Conservation (phyloP, 2,329 filamentous ascomycete species). For the Penicillium olsonii region DNA sequence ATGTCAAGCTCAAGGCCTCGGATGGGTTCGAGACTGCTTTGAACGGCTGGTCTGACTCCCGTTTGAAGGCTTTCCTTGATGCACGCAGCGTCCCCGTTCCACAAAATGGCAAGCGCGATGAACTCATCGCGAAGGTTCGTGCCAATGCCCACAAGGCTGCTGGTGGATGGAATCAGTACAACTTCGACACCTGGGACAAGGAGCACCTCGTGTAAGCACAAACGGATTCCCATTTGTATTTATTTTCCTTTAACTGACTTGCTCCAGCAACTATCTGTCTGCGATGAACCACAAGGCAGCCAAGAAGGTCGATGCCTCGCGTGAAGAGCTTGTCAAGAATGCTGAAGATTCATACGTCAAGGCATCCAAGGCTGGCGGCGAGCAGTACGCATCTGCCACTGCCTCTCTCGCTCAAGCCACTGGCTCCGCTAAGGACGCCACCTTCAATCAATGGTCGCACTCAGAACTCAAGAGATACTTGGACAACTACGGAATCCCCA, state of each 20-base stretch:
- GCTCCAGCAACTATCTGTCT: constrained; percentile 49
- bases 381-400: constrained; percentile 64
- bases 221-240: neutral
- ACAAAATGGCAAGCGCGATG: constrained; percentile 68
- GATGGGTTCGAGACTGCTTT: constrained; percentile 67
- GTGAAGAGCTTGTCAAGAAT: constrained; percentile 70
- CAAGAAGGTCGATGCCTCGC: constrained; percentile 64
- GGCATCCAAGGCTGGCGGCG: constrained; percentile 50
- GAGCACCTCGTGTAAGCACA: constrained; percentile 64
- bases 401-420: constrained; percentile 69
- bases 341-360: constrained; percentile 49
- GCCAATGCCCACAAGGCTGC: constrained; percentile 71
- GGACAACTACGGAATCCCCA: constrained; percentile 72
- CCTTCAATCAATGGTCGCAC: constrained; percentile 72
- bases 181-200: constrained; percentile 73
- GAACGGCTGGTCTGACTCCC: constrained; percentile 70
- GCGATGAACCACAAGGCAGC: constrained; percentile 56
- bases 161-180: constrained; percentile 70
- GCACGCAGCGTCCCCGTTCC: constrained; percentile 74
- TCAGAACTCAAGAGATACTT: constrained; percentile 76
- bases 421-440: constrained; percentile 62
- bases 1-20: constrained; percentile 61
- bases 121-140: constrained; percentile 73
- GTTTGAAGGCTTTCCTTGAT: constrained; percentile 76
- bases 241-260: constrained; percentile 42